phyloP scores from a whole-genome alignment of 306 rosid species.

The Lathyrus aphaca region DNA sequence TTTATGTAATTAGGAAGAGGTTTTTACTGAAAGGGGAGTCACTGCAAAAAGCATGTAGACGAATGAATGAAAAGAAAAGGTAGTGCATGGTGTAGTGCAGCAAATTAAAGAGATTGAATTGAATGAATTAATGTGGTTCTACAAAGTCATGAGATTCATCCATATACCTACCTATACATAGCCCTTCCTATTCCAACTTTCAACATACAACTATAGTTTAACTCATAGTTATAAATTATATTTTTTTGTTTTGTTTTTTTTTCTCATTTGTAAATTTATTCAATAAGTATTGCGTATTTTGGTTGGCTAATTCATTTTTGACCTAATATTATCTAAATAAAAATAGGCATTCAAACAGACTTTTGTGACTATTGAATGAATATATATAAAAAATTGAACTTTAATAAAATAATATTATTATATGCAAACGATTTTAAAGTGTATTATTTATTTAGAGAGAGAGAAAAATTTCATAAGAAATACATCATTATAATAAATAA shows the following conservation, averaged over 20 bases:
- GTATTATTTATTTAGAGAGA: no score
- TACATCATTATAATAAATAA: no score
- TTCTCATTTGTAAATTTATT: neutral
- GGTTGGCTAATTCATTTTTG: neutral
- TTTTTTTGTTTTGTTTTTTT: neutral
- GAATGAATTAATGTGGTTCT: conserved; percentile 2
- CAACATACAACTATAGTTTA: conserved; percentile 1
- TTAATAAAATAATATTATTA: neutral
- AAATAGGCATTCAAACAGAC: neutral
- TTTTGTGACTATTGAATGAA: neutral
- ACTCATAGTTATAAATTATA: neutral
- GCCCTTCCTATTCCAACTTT: neutral
- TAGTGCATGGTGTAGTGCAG: conserved; percentile 24
- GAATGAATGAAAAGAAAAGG: conserved; percentile 31
- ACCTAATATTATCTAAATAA: neutral
- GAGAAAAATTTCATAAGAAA: no score
- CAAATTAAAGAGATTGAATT: conserved; percentile 27
- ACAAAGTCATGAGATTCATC: conserved; percentile 3
- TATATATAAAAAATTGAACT: neutral
- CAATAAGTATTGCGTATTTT: neutral
- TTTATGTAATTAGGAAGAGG: neutral
- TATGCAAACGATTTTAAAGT: neutral
- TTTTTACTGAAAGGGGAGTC: conserved; percentile 29
- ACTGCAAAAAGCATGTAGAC: conserved; percentile 34
- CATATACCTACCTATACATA: conserved; percentile 9